Evolutionary conservation across 176 grass and related monocot species (phyloP).

Genomic region (Cenchrus purpureus): DNA sequence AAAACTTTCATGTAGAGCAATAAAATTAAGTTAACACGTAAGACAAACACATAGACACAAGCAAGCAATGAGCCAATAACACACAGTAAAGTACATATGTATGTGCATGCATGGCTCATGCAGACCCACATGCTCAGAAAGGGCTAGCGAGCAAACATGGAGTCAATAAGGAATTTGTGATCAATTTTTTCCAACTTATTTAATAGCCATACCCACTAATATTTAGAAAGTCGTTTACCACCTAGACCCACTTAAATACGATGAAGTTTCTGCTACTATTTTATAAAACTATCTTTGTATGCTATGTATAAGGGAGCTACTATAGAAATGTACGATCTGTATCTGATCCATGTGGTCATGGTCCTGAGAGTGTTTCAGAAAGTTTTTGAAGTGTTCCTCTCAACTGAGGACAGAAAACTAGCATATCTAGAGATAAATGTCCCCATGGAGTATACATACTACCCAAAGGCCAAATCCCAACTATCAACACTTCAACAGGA

Average conservation of each 20-base stretch:
- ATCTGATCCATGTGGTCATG: background rate
- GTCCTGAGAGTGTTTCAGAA: background rate
- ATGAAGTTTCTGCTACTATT: background rate
- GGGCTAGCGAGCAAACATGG: conserved; percentile 1
- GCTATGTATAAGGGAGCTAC: background rate
- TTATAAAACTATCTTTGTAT: conserved; percentile 20
- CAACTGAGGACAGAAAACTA: background rate
- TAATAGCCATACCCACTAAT: background rate
- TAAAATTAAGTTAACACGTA: background rate
- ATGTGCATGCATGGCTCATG: background rate
- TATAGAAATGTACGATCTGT: background rate
- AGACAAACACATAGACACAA: background rate
- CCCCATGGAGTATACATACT: background rate
- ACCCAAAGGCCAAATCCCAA: no score
- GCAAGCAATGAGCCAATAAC: background rate
- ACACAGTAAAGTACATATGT: background rate
- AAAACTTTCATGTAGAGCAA: background rate
- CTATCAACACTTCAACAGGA: background rate
- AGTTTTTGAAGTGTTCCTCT: conserved; percentile 8
- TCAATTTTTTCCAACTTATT: background rate
- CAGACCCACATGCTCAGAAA: background rate
- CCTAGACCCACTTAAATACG: background rate
- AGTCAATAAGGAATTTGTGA: background rate
- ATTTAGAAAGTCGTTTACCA: conserved; percentile 17
- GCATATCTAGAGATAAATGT: background rate